phyloP scores from a whole-genome alignment of 2,329 filamentous ascomycete species.

The Raffaelea albimanens region DNA sequence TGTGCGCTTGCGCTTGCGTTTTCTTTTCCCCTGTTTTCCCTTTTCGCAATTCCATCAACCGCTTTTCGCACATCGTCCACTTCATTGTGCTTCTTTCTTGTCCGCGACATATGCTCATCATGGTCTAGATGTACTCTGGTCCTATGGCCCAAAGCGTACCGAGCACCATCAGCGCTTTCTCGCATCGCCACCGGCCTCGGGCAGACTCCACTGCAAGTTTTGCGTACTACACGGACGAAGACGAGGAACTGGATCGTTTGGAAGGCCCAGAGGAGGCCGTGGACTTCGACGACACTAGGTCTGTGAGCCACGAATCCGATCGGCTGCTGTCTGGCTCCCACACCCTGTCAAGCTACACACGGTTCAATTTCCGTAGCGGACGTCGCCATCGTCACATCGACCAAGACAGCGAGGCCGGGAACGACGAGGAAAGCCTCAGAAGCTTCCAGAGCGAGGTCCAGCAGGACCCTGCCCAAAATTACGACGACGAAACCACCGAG shows the following conservation, averaged over 20 bases:
- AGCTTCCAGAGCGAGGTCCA: too few relatives aligned
- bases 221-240: slow-evolving; percentile 72
- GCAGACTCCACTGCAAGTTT: slow-evolving; percentile 84
- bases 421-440: too few relatives aligned
- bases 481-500: slow-evolving; percentile 12
- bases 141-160: slow-evolving; percentile 95
- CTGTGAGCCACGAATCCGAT: too few relatives aligned
- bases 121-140: slow-evolving; percentile 69
- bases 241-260: slow-evolving; percentile 32
- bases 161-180: slow-evolving; percentile 85
- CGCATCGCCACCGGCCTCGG: slow-evolving; percentile 68
- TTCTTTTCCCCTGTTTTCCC: too few relatives aligned
- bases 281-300: slow-evolving; percentile 3
- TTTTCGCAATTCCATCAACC: neutral
- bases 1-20: too few relatives aligned
- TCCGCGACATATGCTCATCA: neutral
- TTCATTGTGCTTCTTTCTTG: too few relatives aligned
- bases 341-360: too few relatives aligned
- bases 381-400: too few relatives aligned
- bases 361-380: too few relatives aligned
- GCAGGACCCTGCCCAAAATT: neutral
- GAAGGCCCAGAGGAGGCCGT: neutral
- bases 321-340: too few relatives aligned
- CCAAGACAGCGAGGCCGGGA: too few relatives aligned
- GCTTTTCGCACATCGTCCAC: too few relatives aligned